Conservation (phyloP, 495 filamentous ascomycete genomes). For the Clohesyomyces aquaticus region DNA sequence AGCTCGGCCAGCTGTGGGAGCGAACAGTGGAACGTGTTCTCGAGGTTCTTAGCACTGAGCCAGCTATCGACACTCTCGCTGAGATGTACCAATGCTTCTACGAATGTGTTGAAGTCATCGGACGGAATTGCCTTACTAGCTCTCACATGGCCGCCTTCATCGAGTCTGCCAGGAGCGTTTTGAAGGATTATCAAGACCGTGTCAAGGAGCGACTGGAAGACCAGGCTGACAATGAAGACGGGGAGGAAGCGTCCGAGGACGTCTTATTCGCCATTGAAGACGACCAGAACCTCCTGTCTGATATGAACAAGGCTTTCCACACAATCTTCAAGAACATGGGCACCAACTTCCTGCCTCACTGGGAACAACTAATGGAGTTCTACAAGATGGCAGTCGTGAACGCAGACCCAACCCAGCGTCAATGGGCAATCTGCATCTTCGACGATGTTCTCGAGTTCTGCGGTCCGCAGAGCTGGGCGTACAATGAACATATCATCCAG, state of each 20-base stretch:
- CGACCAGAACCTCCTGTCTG: constrained; percentile 92
- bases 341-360: constrained; percentile 77
- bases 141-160: constrained; percentile 87
- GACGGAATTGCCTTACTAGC: constrained; percentile 74
- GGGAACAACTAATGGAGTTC: constrained; percentile 80
- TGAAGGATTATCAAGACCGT: constrained; percentile 89
- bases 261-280: constrained; percentile 91
- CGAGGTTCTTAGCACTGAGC: constrained; percentile 92
- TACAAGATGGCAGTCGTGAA: constrained; percentile 87
- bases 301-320: constrained; percentile 99
- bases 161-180: constrained; percentile 74
- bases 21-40: constrained; percentile 86
- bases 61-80: constrained; percentile 91
- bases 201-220: constrained; percentile 81
- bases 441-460: constrained; percentile 99
- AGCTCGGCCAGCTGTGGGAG: constrained; percentile 79
- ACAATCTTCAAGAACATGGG: constrained; percentile 97
- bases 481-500: constrained; percentile 80
- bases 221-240: constrained; percentile 65
- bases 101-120: constrained; percentile 93
- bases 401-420: constrained; percentile 84
- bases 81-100: constrained; percentile 99
- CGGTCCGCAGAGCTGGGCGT: constrained; percentile 78
- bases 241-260: constrained; percentile 80
- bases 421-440: constrained; percentile 98